These are phyloP conservation scores for Phytophthora podocarpi DNA, from an alignment of 352 stramenopile species.

Conservation along the genomic window DNA sequence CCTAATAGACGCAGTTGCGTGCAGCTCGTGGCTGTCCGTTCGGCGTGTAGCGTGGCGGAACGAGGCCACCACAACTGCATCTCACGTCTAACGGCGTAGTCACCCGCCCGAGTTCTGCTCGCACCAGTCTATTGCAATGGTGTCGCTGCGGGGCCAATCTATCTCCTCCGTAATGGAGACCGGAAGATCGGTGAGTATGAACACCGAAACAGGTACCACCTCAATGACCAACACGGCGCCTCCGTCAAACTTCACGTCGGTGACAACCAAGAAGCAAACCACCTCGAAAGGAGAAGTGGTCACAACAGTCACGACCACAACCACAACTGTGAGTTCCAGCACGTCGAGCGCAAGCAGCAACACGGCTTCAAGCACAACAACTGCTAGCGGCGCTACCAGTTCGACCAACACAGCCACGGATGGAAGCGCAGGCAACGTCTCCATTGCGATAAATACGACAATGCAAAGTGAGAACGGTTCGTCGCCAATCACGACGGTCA, in stretches of 20 bases:
- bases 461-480: slow-evolving; percentile 13
- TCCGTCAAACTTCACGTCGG: slow-evolving; percentile 13
- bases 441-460: slow-evolving; percentile 20
- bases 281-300: slow-evolving; percentile 15
- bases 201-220: background rate
- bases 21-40: slow-evolving; percentile 1
- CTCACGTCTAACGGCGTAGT: slow-evolving; percentile 55
- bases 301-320: slow-evolving; percentile 28
- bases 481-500: slow-evolving; percentile 22
- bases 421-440: slow-evolving; percentile 8
- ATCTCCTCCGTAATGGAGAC: too few relatives aligned
- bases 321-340: slow-evolving; percentile 14
- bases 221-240: background rate
- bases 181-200: slow-evolving; percentile 8
- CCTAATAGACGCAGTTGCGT: slow-evolving; percentile 19
- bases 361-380: slow-evolving; percentile 5
- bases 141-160: slow-evolving; percentile 28
- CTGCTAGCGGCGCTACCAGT: background rate
- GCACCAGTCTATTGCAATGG: slow-evolving; percentile 24
- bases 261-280: slow-evolving; percentile 29
- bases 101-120: slow-evolving; percentile 9
- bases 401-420: slow-evolving; percentile 1
- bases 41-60: slow-evolving; percentile 5
- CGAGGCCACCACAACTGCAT: slow-evolving; percentile 31
- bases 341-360: slow-evolving; percentile 10